These are phyloP conservation scores for Lactifluus hygrophoroides DNA, from an alignment of 768 basidiomycete species.

Conservation along the genomic window DNA sequence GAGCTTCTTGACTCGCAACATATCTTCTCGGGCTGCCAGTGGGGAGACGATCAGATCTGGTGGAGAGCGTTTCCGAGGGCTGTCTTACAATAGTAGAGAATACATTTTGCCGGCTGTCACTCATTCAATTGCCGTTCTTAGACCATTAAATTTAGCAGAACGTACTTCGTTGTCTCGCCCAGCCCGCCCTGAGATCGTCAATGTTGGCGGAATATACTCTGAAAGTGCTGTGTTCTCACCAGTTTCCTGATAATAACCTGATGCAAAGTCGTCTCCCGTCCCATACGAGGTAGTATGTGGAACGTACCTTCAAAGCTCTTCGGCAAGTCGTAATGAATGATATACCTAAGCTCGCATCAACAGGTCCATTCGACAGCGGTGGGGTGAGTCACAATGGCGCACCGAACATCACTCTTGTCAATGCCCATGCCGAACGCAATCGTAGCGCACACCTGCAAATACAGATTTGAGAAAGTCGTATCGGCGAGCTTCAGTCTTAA, in stretches of 20 bases:
- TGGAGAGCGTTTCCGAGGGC: background rate
- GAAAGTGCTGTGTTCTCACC: constrained; percentile 35
- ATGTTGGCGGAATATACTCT: constrained; percentile 1
- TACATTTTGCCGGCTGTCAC: constrained; percentile 64
- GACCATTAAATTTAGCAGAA: background rate
- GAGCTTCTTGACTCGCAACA: constrained; percentile 43
- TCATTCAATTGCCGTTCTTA: background rate
- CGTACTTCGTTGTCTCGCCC: constrained; percentile 68
- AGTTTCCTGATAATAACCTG: constrained; percentile 85
- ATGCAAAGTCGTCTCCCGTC: background rate
- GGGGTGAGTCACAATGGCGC: constrained; percentile 6
- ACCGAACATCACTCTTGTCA: constrained; percentile 74
- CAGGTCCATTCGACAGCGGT: background rate
- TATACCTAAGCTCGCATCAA: constrained; percentile 38
- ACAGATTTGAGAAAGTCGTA: background rate
- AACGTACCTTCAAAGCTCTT: constrained; percentile 71
- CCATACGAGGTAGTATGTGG: background rate
- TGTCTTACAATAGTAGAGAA: constrained; percentile 70
- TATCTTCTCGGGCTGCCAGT: constrained; percentile 81
- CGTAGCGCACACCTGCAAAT: constrained; percentile 60
- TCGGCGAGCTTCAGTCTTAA: too few species aligned
- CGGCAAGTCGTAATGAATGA: constrained; percentile 75
- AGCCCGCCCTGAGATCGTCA: constrained; percentile 47
- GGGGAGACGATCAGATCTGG: background rate
- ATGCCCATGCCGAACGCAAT: constrained; percentile 86